These are phyloP conservation scores for Trichomonas gallinae DNA, from an alignment of 208 protist species.

Conservation along the genomic window DNA sequence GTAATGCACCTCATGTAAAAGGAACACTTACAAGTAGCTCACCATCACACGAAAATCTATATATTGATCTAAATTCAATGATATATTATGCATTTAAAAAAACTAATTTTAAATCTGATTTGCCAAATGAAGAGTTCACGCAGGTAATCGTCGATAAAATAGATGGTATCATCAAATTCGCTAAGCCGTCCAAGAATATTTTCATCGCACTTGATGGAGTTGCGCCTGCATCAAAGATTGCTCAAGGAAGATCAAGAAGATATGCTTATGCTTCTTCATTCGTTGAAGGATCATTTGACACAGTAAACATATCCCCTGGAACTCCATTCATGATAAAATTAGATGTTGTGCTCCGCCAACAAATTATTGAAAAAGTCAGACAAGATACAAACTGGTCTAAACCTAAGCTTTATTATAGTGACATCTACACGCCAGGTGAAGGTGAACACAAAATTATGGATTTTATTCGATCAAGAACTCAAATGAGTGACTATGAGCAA, in stretches of 20 bases:
- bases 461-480: constrained; percentile 79
- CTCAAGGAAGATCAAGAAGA: not conserved
- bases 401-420: constrained; percentile 57
- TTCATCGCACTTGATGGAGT: not conserved
- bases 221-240: not conserved
- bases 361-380: not conserved
- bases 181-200: not conserved
- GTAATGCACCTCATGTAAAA: not conserved
- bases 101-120: not conserved
- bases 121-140: not conserved
- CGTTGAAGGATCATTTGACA: not conserved
- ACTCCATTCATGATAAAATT: not conserved
- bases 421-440: constrained; percentile 69
- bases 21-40: no score
- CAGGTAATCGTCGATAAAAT: not conserved
- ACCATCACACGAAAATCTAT: not conserved
- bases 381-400: constrained; percentile 52
- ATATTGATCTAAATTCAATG: not conserved
- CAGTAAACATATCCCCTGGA: not conserved
- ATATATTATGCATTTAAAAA: not conserved
- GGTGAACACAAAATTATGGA: constrained; percentile 99
- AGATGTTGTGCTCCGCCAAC: not conserved
- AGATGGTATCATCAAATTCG: not conserved
- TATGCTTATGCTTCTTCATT: not conserved
- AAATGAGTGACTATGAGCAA: constrained; percentile 57